These are phyloP conservation scores for Chrysopogon serrulatus DNA, from an alignment of 176 grass and related monocot genomes.

Conservation along the genomic window DNA sequence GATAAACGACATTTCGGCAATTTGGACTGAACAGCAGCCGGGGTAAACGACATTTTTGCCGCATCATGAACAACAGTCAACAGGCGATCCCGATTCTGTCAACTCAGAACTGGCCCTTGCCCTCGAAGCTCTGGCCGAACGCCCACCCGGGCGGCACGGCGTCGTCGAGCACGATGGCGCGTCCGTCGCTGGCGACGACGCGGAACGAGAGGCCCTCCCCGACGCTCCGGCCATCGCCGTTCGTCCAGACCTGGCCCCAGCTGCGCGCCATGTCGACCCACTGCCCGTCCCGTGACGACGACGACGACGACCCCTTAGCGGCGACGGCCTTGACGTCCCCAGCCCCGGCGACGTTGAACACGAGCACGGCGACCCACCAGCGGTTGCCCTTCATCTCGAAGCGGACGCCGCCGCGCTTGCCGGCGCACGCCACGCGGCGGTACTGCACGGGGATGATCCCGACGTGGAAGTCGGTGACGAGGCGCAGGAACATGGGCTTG, in stretches of 20 bases:
- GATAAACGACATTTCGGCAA: not conserved
- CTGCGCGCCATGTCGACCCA: constrained; percentile 17
- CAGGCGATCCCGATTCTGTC: not conserved
- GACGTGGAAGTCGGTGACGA: constrained; percentile 40
- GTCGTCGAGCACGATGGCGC: not conserved
- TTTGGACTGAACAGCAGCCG: not conserved
- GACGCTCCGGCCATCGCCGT: not conserved
- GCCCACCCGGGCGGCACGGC: constrained; percentile 27
- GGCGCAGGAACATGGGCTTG: constrained; percentile 25
- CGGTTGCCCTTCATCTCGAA: constrained; percentile 23
- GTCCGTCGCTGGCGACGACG: not conserved
- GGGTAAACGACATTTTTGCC: too few species aligned
- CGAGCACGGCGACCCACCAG: constrained; percentile 46
- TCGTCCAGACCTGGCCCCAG: constrained; percentile 30
- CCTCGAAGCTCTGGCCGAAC: constrained; percentile 18
- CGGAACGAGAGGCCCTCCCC: constrained; percentile 27
- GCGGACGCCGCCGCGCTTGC: constrained; percentile 39
- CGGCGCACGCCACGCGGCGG: constrained; percentile 48
- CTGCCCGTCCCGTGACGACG: not conserved
- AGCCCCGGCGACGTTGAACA: constrained; percentile 38
- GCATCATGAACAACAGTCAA: too few species aligned
- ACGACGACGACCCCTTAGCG: constrained; percentile 21
- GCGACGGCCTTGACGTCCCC: constrained; percentile 17
- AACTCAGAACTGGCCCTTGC: not conserved
- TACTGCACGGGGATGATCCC: constrained; percentile 61